phyloP scores from a whole-genome alignment of 1,284 basidiomycete genomes.

The Microbotryomycetes sp. region DNA sequence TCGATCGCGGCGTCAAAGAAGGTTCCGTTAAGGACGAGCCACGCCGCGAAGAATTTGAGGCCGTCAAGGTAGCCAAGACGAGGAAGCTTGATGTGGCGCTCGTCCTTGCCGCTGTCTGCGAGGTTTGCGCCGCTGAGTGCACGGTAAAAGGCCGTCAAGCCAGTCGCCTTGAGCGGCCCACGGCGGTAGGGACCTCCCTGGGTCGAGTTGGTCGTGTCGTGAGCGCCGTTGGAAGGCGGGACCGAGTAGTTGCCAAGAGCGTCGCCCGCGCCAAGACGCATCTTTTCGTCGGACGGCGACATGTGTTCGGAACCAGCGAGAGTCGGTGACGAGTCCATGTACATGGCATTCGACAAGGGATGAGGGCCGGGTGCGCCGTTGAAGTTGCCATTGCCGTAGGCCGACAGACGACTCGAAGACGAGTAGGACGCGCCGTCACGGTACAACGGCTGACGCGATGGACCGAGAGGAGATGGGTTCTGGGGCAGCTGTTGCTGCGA shows the following conservation, averaged over 20 bases:
- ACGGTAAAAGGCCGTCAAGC: conserved; percentile 25
- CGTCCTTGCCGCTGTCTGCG: conserved; percentile 33
- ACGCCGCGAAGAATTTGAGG: conserved; percentile 38
- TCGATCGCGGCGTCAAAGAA: conserved; percentile 37
- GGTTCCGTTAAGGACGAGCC: conserved; percentile 39
- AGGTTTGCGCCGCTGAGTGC: conserved; percentile 24
- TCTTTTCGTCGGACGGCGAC: conserved; percentile 19
- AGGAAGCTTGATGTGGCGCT: conserved; percentile 32
- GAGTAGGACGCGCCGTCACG: conserved; percentile 17
- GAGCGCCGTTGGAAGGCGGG: conserved; percentile 14
- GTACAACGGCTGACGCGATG: conserved; percentile 15
- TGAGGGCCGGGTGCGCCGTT: conserved; percentile 19
- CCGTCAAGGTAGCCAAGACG: conserved; percentile 39
- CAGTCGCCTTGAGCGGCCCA: conserved; percentile 27
- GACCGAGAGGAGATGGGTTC: conserved; percentile 30
- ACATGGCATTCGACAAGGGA: conserved; percentile 35
- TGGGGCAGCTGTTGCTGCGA: conserved; percentile 18
- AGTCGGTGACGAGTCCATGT: conserved; percentile 35
- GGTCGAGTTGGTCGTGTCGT: neutral
- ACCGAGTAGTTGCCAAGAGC: conserved; percentile 7
- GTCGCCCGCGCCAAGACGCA: conserved; percentile 17
- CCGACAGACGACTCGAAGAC: conserved; percentile 16
- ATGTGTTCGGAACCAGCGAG: conserved; percentile 31
- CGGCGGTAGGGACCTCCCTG: conserved; percentile 22
- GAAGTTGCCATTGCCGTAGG: conserved; percentile 8